Conservation (phyloP, 2,329 filamentous ascomycete genomes). For the Paracamarosporium sp. region DNA sequence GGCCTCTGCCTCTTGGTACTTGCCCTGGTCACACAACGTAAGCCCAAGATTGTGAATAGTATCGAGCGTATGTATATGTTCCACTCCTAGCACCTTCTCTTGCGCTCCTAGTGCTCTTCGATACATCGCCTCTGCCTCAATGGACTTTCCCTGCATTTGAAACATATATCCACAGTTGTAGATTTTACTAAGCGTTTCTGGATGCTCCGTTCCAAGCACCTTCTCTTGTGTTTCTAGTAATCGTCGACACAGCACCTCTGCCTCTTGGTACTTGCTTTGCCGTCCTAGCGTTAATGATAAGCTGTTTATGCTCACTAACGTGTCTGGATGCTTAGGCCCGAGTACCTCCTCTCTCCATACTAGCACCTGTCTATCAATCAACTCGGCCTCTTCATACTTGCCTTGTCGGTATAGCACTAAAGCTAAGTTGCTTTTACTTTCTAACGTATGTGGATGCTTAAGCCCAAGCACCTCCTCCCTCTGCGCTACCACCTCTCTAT, state of each 20-base stretch:
- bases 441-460: no score
- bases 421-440: no score
- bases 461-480: no score
- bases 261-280: neutral
- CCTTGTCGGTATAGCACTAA: no score
- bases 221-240: neutral
- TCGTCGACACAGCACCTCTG: neutral
- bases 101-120: neutral
- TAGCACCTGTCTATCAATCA: neutral
- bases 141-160: no score
- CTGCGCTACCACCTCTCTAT: no score
- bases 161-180: neutral
- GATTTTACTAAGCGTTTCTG: neutral
- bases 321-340: neutral
- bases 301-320: neutral
- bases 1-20: neutral
- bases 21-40: neutral
- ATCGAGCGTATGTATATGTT: neutral
- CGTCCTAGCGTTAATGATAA: neutral
- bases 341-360: no score
- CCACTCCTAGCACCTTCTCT: neutral
- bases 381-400: neutral
- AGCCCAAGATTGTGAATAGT: neutral
- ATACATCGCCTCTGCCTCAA: neutral
- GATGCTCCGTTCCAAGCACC: neutral